Base-by-base conservation (phyloP, 1,284 basidiomycete genomes). In the Mycosarcoma maydis region DNA sequence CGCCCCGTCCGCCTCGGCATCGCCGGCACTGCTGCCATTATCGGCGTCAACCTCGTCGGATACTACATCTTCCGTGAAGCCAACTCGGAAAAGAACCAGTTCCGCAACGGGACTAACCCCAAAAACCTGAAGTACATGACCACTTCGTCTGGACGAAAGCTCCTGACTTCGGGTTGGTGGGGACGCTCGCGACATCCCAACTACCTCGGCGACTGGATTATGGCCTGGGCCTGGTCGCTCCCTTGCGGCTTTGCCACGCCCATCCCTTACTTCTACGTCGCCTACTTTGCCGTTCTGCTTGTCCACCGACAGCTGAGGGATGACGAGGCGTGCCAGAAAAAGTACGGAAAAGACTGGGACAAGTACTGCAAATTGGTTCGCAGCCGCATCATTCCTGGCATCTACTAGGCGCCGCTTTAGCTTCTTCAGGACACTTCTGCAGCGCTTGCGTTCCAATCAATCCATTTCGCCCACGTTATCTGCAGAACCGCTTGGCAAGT, bases 101-200 rank as follows among this genome's bases (percentile, higher is more conserved):
- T 99, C 85, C 87, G 94, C 53, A 92, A 90, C 73, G 95, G 95
- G 30, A 87, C 85, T 77, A 98, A 99, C 84, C 92, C 93, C 0
- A 98, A 97, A 85, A 92, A 93, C 82, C 85, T 98, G 19, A 84
- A 87, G 72, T 96, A 85, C 82, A 89, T 98, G 83, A 86, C 88
- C 50, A 98, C 95, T 1, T 87, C 89, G 70, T 86, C 88, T 13
- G 96, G 96, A 11, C 90, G 92, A 6, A 95, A 93, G 82, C 86
- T 99, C 32, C 85, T 99, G 39, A 96, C 89, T 19, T 91, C 91
- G 10, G 96, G 96, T 10, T 98, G 95, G 96, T 99, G 96, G 96
- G 95, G 94, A 16, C 83, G 87, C 36, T 95, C 91, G 2, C 87
- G 92, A 43, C 96, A 98, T 83, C 96, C 96, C 24, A 84, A 84